Evolutionary conservation across 2,329 filamentous ascomycete genomes (phyloP).

Genomic region (Colletotrichum destructivum): DNA sequence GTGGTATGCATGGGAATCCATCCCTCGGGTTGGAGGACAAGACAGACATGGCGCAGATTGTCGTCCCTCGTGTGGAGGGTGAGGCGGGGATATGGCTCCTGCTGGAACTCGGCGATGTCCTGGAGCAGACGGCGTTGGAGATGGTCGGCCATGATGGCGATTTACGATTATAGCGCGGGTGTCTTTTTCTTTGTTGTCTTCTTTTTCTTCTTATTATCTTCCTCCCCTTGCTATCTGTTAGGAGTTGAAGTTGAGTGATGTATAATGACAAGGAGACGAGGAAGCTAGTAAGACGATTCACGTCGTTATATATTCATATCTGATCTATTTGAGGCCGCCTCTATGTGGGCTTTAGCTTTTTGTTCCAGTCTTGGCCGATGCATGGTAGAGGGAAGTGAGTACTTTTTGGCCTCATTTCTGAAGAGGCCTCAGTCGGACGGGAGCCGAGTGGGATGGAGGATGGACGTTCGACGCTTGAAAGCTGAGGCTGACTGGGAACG

Average conservation of each 20-base stretch:
- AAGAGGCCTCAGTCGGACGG: conserved; percentile 4
- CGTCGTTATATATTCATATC: not conserved
- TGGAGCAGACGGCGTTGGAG: conserved; percentile 52
- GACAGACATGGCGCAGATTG: conserved; percentile 57
- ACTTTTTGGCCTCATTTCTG: conserved; percentile 18
- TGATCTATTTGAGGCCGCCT: not conserved
- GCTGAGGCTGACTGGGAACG: conserved; percentile 25
- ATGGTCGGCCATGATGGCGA: conserved; percentile 13
- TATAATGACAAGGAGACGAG: too few relatives aligned
- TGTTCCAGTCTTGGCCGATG: not conserved
- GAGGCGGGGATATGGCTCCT: conserved; percentile 63
- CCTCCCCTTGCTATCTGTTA: too few relatives aligned
- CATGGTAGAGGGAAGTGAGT: not conserved
- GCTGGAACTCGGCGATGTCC: conserved; percentile 62
- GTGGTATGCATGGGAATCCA: conserved; percentile 60
- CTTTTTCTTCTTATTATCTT: not conserved
- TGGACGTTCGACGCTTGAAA: conserved; percentile 15
- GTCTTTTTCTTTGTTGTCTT: not conserved
- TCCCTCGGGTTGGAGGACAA: conserved; percentile 59
- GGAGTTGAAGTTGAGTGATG: too few relatives aligned
- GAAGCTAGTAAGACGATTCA: too few relatives aligned
- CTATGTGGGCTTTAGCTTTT: too few relatives aligned
- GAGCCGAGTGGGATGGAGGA: conserved; percentile 21
- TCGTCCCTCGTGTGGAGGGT: conserved; percentile 54
- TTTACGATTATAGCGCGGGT: not conserved